phyloP scores from a whole-genome alignment of 2,329 filamentous ascomycete species.

The Trichoderma sp. region DNA sequence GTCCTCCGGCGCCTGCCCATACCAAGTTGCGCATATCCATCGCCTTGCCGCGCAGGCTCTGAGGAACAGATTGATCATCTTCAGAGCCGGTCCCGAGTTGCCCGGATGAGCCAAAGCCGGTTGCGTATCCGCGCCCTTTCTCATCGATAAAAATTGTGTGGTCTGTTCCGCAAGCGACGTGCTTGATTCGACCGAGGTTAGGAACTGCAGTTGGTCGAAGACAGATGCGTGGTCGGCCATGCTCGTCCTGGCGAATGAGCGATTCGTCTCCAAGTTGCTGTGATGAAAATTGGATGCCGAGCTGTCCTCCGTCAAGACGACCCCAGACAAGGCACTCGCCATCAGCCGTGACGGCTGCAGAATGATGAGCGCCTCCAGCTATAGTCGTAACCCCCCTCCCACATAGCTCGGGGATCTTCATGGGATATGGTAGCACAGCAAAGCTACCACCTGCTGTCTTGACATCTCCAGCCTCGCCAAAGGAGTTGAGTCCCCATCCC shows the following conservation, averaged over 20 bases:
- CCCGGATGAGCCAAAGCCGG: background rate
- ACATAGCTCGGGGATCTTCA: slow-evolving; percentile 45
- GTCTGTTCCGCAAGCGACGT: slow-evolving; percentile 3
- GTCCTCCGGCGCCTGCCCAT: background rate
- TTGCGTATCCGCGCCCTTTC: background rate
- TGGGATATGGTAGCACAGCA: background rate
- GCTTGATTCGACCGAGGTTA: background rate
- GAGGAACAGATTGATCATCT: background rate
- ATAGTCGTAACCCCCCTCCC: slow-evolving; percentile 55
- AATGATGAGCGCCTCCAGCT: slow-evolving; percentile 39
- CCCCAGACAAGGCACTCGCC: slow-evolving; percentile 47
- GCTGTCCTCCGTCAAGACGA: slow-evolving; percentile 40
- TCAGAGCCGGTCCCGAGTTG: background rate
- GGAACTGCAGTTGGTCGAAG: background rate
- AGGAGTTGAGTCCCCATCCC: slow-evolving; percentile 70
- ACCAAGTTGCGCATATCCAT: background rate
- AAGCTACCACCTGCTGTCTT: background rate
- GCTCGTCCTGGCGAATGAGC: background rate
- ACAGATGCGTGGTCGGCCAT: background rate
- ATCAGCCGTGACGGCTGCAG: slow-evolving; percentile 43
- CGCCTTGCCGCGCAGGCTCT: background rate
- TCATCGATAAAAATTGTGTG: background rate
- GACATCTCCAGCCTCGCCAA: slow-evolving; percentile 57
- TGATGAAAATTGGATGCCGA: slow-evolving; percentile 17
- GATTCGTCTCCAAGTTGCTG: background rate